These are phyloP conservation scores for Claviceps fusiformis DNA, from an alignment of 2,329 filamentous ascomycete species.

Conservation along the genomic window DNA sequence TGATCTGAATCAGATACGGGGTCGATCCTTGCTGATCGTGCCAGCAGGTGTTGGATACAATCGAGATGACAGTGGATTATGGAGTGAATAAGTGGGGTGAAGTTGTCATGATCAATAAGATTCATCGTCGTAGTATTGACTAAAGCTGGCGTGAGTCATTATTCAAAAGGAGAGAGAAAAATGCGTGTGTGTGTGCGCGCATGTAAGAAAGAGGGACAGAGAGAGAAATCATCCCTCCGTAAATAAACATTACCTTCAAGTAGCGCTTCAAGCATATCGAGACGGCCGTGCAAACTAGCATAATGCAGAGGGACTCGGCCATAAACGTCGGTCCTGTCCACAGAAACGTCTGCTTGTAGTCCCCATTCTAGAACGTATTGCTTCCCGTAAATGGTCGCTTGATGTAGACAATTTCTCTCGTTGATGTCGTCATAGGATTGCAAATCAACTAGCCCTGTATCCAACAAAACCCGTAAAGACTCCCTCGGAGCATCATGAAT, in stretches of 20 bases:
- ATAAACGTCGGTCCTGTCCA: conserved; percentile 78
- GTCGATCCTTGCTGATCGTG: conserved; percentile 70
- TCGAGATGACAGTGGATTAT: conserved; percentile 77
- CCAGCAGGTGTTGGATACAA: conserved; percentile 67
- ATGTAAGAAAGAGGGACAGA: too few species aligned
- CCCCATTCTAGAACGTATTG: conserved; percentile 63
- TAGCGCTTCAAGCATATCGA: conserved; percentile 68
- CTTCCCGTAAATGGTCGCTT: conserved; percentile 90
- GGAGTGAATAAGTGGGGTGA: conserved; percentile 86
- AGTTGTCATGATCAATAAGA: conserved; percentile 89
- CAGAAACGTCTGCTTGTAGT: conserved; percentile 61
- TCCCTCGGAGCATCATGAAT: conserved; percentile 73
- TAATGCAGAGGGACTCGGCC: conserved; percentile 90
- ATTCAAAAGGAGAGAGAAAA: background rate
- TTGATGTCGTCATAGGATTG: conserved; percentile 95
- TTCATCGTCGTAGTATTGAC: conserved; percentile 66
- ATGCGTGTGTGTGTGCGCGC: background rate
- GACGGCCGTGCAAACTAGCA: conserved; percentile 83
- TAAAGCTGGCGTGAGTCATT: conserved; percentile 13
- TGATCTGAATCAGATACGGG: conserved; percentile 79
- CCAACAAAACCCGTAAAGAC: conserved; percentile 61
- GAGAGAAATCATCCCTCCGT: background rate
- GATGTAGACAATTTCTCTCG: conserved; percentile 88
- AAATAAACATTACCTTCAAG: conserved; percentile 39
- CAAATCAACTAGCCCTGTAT: conserved; percentile 75